A percentile compares a stretch with the other conserved stretches of the same genome.
These are phyloP conservation scores for Ogataea philodendri DNA, from an alignment of 805 yeast genomes.

Conservation along the genomic window DNA sequence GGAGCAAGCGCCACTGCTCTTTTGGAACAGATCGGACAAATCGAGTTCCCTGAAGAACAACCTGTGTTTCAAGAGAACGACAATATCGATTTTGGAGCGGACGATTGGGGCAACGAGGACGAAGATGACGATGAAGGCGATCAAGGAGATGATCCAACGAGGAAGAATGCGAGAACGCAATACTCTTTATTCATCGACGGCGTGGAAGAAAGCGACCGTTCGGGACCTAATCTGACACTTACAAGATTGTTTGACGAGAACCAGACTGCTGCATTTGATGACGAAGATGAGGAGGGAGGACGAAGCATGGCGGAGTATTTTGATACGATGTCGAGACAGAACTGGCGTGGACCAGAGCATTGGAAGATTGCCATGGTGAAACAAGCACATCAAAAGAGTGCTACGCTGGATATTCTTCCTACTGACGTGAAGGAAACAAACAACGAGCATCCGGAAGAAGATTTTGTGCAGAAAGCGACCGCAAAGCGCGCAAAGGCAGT, in stretches of 20 bases:
- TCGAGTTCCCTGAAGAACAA: conserved; percentile 19
- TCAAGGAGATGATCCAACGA: conserved; percentile 18
- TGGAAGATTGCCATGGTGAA: conserved; percentile 69
- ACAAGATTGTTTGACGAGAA: conserved; percentile 35
- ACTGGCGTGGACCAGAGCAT: conserved; percentile 92
- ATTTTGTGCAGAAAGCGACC: conserved; percentile 6
- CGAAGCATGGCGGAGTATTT: conserved; percentile 65
- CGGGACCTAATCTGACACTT: conserved; percentile 34
- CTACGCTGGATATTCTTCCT: conserved; percentile 3
- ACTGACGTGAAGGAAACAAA: not conserved
- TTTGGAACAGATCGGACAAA: conserved; percentile 27
- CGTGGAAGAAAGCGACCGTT: conserved; percentile 27
- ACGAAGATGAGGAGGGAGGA: conserved; percentile 38
- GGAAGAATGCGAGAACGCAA: conserved; percentile 28
- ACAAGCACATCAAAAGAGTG: conserved; percentile 9
- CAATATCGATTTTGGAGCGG: conserved; percentile 21
- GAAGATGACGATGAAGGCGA: conserved; percentile 27
- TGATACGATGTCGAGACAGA: conserved; percentile 64
- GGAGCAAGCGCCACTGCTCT: conserved; percentile 29
- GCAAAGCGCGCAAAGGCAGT: conserved; percentile 15
- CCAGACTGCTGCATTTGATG: conserved; percentile 22
- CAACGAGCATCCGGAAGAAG: conserved; percentile 4
- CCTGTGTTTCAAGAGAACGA: conserved; percentile 23
- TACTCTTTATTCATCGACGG: conserved; percentile 33
- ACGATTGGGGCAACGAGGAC: too few species aligned